phyloP scores from a whole-genome alignment of 768 basidiomycete genomes.

The Auricularia cornea region DNA sequence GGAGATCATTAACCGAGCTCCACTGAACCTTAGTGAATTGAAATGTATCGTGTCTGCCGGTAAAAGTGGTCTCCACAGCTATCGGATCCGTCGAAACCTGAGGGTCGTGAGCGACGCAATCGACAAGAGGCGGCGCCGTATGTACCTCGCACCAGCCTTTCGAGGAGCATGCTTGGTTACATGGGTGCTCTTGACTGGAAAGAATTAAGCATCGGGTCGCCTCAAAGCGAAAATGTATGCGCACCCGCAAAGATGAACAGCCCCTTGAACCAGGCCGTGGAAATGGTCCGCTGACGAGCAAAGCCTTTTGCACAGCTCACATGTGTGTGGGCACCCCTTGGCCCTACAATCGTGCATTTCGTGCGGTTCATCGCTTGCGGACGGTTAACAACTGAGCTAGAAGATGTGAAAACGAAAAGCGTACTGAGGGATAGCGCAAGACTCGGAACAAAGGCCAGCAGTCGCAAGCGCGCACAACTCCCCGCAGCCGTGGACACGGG shows the following conservation, averaged over 20 bases:
- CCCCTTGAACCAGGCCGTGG: conserved; percentile 35
- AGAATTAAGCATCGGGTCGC: too few relatives aligned
- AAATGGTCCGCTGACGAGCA: conserved; percentile 42
- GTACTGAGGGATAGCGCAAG: conserved; percentile 19
- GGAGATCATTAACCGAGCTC: neutral
- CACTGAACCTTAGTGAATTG: conserved; percentile 51
- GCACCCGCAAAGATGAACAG: conserved; percentile 52
- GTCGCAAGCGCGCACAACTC: neutral
- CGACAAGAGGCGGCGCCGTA: too few relatives aligned
- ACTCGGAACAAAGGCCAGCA: conserved; percentile 25
- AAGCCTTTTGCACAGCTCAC: conserved; percentile 47
- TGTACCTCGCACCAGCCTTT: conserved; percentile 42
- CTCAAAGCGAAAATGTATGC: conserved; percentile 7
- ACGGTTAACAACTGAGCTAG: too few relatives aligned
- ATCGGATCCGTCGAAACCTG: conserved; percentile 50
- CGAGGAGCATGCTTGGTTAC: conserved; percentile 32
- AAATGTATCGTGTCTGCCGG: conserved; percentile 50
- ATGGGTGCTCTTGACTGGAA: conserved; percentile 46
- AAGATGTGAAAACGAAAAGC: too few relatives aligned
- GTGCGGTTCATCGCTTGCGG: conserved; percentile 41
- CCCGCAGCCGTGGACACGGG: conserved; percentile 46
- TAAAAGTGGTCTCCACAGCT: conserved; percentile 54
- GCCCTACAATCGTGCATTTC: conserved; percentile 41
- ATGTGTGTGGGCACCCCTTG: conserved; percentile 43
- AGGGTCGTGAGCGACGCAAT: too few relatives aligned